These are phyloP conservation scores for Triangularia setosa DNA, from an alignment of 2,329 filamentous ascomycete genomes.

Conservation along the genomic window DNA sequence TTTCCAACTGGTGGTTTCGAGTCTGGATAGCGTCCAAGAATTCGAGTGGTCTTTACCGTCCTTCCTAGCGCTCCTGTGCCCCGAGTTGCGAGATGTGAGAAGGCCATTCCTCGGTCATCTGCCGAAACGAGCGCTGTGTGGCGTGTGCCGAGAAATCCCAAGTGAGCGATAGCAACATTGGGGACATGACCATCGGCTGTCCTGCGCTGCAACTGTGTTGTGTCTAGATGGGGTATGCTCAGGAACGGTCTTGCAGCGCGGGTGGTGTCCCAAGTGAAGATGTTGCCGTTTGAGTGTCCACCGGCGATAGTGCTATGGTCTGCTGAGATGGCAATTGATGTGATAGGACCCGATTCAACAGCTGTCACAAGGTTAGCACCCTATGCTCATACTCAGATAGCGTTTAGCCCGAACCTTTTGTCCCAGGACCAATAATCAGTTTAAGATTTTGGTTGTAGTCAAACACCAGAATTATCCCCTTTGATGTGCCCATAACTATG, in stretches of 20 bases:
- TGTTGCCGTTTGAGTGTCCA: conserved; percentile 83
- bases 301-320: conserved; percentile 90
- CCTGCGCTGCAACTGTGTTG: conserved; percentile 59
- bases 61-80: conserved; percentile 83
- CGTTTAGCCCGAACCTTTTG: conserved; percentile 61
- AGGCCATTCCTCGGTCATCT: conserved; percentile 94
- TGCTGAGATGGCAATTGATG: conserved; percentile 82
- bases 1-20: conserved; percentile 59
- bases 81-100: conserved; percentile 90
- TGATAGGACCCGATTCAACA: conserved; percentile 84
- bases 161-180: conserved; percentile 73
- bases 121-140: conserved; percentile 94
- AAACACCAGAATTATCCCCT: conserved; percentile 91
- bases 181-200: conserved; percentile 78
- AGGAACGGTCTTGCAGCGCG: conserved; percentile 83
- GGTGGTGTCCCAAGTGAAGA: conserved; percentile 94
- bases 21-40: conserved; percentile 86
- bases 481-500: conserved; percentile 88
- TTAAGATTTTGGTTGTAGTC: conserved; percentile 96
- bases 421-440: conserved; percentile 87
- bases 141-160: conserved; percentile 91
- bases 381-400: conserved; percentile 8
- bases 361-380: conserved; percentile 50
- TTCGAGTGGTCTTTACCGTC: conserved; percentile 82
- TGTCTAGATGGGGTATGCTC: conserved; percentile 72